Percentiles rank a stretch among this genome's conserved stretches.
Conservation (phyloP, 768 basidiomycete species). For the Boletellus ananiceps region DNA sequence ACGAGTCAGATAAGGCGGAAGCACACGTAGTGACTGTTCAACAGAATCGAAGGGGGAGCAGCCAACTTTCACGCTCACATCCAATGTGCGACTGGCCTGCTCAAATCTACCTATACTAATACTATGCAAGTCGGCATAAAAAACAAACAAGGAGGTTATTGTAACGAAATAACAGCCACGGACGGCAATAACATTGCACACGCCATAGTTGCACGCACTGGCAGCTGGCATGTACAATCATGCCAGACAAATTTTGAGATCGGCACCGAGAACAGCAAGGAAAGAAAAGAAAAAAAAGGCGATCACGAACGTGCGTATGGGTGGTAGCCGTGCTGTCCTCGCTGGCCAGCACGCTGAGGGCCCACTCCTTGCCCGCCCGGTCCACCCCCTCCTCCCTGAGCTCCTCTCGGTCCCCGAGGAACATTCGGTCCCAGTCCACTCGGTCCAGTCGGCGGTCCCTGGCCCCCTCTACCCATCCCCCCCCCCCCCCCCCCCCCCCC, state of each 20-base stretch:
- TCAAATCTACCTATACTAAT: too few species aligned
- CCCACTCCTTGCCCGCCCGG: constrained; percentile 41
- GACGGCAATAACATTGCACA: constrained; percentile 1
- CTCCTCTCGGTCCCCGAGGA: constrained; percentile 64
- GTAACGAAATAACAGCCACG: background rate
- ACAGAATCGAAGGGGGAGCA: too few species aligned
- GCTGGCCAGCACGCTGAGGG: constrained; percentile 64
- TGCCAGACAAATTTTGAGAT: constrained; percentile 16
- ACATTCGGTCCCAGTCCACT: constrained; percentile 53
- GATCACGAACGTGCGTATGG: constrained; percentile 61
- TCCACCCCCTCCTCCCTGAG: constrained; percentile 29
- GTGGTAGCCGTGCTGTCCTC: constrained; percentile 80
- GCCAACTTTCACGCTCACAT: too few species aligned
- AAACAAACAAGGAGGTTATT: too few species aligned
- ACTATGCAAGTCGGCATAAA: too few species aligned
- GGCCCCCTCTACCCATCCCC: constrained; percentile 33
- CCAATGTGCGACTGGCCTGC: too few species aligned
- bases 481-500: constrained; percentile 38
- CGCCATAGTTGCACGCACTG: constrained; percentile 1
- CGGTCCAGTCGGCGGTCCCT: constrained; percentile 30
- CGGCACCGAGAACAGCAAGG: background rate
- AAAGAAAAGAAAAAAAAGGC: background rate
- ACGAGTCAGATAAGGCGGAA: too few species aligned
- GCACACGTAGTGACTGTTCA: too few species aligned
- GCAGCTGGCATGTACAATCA: background rate